These are phyloP conservation scores for Cyathus olla DNA, from an alignment of 1,284 basidiomycete species.

Conservation along the genomic window DNA sequence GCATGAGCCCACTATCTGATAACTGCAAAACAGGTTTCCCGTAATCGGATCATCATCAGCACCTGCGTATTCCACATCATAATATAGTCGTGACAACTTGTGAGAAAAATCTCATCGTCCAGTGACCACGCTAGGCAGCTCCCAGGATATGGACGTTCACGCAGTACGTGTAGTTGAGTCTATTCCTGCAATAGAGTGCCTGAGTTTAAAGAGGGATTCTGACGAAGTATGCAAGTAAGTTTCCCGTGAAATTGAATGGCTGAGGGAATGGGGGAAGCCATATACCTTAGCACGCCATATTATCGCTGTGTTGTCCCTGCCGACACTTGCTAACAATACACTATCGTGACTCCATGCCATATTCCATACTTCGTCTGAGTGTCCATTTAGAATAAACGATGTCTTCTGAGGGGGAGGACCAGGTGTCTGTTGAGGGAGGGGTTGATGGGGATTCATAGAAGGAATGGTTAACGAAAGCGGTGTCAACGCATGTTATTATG, in stretches of 20 bases:
- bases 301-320: constrained; percentile 89
- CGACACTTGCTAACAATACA: constrained; percentile 85
- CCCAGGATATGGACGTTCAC: constrained; percentile 83
- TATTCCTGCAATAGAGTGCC: constrained; percentile 69
- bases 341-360: constrained; percentile 96
- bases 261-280: constrained; percentile 18
- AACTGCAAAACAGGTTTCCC: not conserved
- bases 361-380: constrained; percentile 98
- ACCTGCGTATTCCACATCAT: constrained; percentile 92
- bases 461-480: no score
- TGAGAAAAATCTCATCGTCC: constrained; percentile 86
- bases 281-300: constrained; percentile 90
- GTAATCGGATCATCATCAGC: constrained; percentile 11
- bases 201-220: constrained; percentile 48
- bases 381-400: no score
- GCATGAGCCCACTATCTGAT: constrained; percentile 16
- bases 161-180: constrained; percentile 66
- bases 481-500: no score
- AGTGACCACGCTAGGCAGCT: constrained; percentile 91
- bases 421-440: no score
- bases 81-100: constrained; percentile 83
- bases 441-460: no score
- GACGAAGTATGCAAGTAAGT: not conserved
- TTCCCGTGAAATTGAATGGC: not conserved
- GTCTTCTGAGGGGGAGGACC: no score